Conservation (phyloP, 2,329 filamentous ascomycete species). For the Graphiopsis chlorocephala region DNA sequence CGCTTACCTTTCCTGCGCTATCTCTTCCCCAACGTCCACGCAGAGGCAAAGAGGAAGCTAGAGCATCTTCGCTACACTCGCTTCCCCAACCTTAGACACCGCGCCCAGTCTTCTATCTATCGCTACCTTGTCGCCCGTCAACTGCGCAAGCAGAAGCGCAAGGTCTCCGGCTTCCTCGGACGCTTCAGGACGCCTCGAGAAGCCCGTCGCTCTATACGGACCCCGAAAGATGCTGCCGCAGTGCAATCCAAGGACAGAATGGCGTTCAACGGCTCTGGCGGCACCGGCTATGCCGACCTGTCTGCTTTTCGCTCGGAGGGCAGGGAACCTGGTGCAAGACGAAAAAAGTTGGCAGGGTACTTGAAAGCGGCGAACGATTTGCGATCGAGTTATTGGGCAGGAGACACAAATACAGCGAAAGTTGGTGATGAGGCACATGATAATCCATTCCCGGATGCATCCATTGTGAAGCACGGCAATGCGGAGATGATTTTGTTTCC, state of each 20-base stretch:
- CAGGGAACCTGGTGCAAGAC: conserved; percentile 64
- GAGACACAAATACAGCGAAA: conserved; percentile 42
- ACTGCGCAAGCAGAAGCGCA: conserved; percentile 38
- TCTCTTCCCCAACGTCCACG: conserved; percentile 65
- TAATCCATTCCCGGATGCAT: conserved; percentile 77
- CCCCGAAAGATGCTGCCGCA: conserved; percentile 36
- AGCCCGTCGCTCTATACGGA: conserved; percentile 18
- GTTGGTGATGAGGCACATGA: conserved; percentile 56
- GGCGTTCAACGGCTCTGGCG: conserved; percentile 27
- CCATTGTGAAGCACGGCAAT: conserved; percentile 73
- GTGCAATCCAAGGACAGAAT: conserved; percentile 28
- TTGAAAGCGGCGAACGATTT: conserved; percentile 70
- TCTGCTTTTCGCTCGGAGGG: conserved; percentile 38
- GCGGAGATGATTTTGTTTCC: conserved; percentile 96
- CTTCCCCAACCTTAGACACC: conserved; percentile 67
- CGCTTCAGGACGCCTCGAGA: conserved; percentile 13
- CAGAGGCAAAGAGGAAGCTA: conserved; percentile 64
- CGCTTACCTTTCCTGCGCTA: conserved; percentile 54
- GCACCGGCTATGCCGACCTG: conserved; percentile 18
- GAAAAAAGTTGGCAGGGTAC: conserved; percentile 74
- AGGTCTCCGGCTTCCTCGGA: conserved; percentile 42
- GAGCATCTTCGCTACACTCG: conserved; percentile 71
- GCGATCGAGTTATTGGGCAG: conserved; percentile 58
- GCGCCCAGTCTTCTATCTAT: conserved; percentile 74
- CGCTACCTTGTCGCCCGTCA: conserved; percentile 34